These are phyloP conservation scores for Tagetes patula DNA, from an alignment of 129 eudicot species.

Conservation along the genomic window DNA sequence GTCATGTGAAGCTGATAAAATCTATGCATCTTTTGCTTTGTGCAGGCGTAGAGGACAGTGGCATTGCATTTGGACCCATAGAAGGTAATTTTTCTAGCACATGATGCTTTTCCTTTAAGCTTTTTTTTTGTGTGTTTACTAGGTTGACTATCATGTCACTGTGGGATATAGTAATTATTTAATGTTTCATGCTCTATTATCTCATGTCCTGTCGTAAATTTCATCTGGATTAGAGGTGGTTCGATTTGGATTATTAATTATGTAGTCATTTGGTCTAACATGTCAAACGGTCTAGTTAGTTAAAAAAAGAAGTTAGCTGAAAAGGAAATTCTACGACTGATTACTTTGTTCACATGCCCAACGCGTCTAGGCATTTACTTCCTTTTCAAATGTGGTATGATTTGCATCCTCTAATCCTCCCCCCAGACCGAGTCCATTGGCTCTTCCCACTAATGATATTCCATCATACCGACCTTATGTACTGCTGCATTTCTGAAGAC, in stretches of 20 bases:
- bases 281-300: not conserved
- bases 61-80: constrained; percentile 55
- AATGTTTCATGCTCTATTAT: not conserved
- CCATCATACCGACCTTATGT: not conserved
- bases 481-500: not conserved
- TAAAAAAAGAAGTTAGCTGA: not conserved
- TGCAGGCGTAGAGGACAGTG: constrained; percentile 60
- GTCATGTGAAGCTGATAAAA: not conserved
- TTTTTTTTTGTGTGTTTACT: not conserved
- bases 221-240: constrained; percentile 1
- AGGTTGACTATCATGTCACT: constrained; percentile 3
- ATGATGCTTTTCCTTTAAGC: not conserved
- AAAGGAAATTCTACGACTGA: not conserved
- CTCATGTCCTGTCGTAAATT: not conserved
- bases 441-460: not conserved
- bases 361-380: not conserved
- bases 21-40: constrained; percentile 4
- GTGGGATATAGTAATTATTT: not conserved
- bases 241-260: not conserved
- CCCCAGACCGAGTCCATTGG: not conserved
- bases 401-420: not conserved
- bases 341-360: not conserved
- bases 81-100: constrained; percentile 42
- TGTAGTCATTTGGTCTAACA: not conserved
- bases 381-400: not conserved